Conservation (phyloP, 371 early-diverging fungal genomes). For the Lichtheimia ornata region DNA sequence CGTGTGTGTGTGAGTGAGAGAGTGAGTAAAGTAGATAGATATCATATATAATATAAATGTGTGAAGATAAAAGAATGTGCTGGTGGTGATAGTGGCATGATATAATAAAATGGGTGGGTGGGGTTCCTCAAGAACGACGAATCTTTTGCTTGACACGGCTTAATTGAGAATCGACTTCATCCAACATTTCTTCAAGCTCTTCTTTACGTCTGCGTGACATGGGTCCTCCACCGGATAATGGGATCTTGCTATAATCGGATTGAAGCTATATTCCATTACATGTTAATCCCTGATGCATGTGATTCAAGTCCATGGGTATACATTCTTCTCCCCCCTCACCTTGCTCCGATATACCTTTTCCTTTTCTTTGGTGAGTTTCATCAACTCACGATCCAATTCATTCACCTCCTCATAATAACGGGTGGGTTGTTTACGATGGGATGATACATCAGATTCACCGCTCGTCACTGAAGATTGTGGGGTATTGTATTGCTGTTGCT, state of each 20-base stretch:
- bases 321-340: slow-evolving; percentile 5
- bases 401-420: background rate
- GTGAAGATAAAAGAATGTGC: slow-evolving; percentile 1
- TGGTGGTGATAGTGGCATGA: background rate
- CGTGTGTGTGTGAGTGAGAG: background rate
- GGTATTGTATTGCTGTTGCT: slow-evolving; percentile 5
- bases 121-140: slow-evolving; percentile 12
- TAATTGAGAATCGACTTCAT: slow-evolving; percentile 41
- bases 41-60: slow-evolving; percentile 4
- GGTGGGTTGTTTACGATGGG: too few species aligned
- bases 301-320: background rate
- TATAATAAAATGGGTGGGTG: background rate
- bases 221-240: slow-evolving; percentile 57
- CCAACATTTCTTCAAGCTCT: slow-evolving; percentile 56
- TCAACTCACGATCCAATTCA: slow-evolving; percentile 19
- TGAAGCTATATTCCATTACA: slow-evolving; percentile 26
- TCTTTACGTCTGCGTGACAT: slow-evolving; percentile 53
- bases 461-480: slow-evolving; percentile 14
- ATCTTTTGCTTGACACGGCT: slow-evolving; percentile 37
- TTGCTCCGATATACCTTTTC: slow-evolving; percentile 18
- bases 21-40: slow-evolving; percentile 6
- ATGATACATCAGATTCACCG: background rate
- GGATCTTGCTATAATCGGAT: slow-evolving; percentile 59
- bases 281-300: background rate
- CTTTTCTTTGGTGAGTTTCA: slow-evolving; percentile 20